A percentile compares a stretch with the other conserved stretches of the same genome.
Conservation (phyloP, 169 alveolate genomes). For the Cryptosporidium tyzzeri region DNA sequence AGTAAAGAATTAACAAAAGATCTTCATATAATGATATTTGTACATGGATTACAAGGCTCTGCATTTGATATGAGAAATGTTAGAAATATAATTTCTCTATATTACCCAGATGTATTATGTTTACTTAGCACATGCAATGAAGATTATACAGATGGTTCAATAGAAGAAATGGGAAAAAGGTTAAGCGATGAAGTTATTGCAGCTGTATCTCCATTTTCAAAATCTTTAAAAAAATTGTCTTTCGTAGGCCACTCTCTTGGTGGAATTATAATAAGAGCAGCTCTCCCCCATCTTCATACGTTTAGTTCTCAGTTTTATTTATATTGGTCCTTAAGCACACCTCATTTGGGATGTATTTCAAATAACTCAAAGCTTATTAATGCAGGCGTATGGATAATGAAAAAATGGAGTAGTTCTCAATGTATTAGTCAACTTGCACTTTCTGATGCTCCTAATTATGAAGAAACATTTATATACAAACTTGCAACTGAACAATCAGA, state of each 20-base stretch:
- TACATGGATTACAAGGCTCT: constrained; percentile 94
- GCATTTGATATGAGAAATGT: constrained; percentile 90
- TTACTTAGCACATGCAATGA: constrained; percentile 89
- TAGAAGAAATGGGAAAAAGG: constrained; percentile 88
- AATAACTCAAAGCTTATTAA: constrained; percentile 87
- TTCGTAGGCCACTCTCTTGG: constrained; percentile 94
- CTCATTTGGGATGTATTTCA: constrained; percentile 92
- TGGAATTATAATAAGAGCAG: constrained; percentile 93
- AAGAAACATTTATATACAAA: constrained; percentile 87
- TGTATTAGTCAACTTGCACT: constrained; percentile 88
- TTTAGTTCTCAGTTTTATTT: constrained; percentile 86
- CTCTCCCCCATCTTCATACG: constrained; percentile 88
- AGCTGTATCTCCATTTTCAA: constrained; percentile 61
- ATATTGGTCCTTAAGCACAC: constrained; percentile 89
- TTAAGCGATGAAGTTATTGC: constrained; percentile 85
- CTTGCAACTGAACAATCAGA: constrained; percentile 83
- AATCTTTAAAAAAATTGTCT: constrained; percentile 83
- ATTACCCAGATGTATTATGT: constrained; percentile 87
- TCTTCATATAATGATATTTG: constrained; percentile 91
- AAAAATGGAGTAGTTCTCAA: constrained; percentile 89
- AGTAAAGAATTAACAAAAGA: constrained; percentile 57
- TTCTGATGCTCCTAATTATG: constrained; percentile 83
- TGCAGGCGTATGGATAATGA: constrained; percentile 93
- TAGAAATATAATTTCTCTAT: constrained; percentile 85
- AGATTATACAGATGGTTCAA: constrained; percentile 90